These are phyloP conservation scores for Lentinula guzmanii DNA, from an alignment of 768 basidiomycete species.

Conservation along the genomic window DNA sequence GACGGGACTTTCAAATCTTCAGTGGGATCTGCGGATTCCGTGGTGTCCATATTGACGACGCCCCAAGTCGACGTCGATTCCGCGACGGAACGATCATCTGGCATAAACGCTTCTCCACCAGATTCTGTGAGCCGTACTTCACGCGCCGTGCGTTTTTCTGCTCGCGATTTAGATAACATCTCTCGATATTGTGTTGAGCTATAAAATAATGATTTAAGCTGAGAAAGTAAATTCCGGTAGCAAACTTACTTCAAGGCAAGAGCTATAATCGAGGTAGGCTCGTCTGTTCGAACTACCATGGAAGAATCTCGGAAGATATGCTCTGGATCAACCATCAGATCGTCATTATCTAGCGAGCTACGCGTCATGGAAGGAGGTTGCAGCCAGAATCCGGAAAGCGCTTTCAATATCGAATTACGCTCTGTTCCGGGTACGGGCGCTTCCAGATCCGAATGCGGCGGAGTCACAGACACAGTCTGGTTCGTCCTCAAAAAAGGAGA, in stretches of 20 bases:
- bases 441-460: slow-evolving; percentile 51
- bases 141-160: slow-evolving; percentile 66
- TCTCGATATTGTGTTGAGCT: slow-evolving; percentile 83
- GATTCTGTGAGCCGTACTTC: slow-evolving; percentile 49
- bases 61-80: slow-evolving; percentile 92
- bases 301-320: slow-evolving; percentile 93
- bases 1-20: slow-evolving; percentile 74
- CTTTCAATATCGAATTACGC: slow-evolving; percentile 73
- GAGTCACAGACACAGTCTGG: slow-evolving; percentile 25
- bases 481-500: slow-evolving; percentile 49
- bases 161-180: slow-evolving; percentile 69
- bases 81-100: slow-evolving; percentile 75
- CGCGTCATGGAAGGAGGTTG: slow-evolving; percentile 46
- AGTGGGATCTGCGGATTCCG: slow-evolving; percentile 61
- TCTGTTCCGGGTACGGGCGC: slow-evolving; percentile 38
- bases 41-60: slow-evolving; percentile 76
- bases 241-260: slow-evolving; percentile 78
- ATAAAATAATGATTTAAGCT: background rate
- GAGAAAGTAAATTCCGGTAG: background rate
- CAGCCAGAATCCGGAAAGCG: slow-evolving; percentile 80
- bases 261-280: slow-evolving; percentile 97
- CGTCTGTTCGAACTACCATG: slow-evolving; percentile 93
- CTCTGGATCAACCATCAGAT: slow-evolving; percentile 73
- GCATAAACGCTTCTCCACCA: slow-evolving; percentile 85
- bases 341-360: slow-evolving; percentile 54